Conservation (phyloP, 2,329 filamentous ascomycete genomes). For the Diaporthe eres region DNA sequence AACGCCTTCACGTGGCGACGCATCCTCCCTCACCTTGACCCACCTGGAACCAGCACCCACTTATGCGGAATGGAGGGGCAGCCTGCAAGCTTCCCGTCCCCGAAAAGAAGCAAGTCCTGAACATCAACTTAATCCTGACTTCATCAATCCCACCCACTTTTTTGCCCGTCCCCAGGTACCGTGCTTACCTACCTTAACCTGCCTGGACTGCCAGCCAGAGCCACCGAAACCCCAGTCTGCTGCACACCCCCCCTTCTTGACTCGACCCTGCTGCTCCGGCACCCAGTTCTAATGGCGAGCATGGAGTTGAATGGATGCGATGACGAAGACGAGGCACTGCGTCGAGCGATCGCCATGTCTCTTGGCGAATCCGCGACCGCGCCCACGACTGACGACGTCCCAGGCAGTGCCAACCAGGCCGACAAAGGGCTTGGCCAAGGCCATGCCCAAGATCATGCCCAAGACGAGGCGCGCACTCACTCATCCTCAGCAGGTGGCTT, state of each 20-base stretch:
- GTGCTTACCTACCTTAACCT: background rate
- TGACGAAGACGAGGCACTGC: slow-evolving; percentile 72
- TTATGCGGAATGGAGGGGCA: slow-evolving; percentile 25
- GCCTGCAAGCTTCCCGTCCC: slow-evolving; percentile 29
- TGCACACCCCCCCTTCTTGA: slow-evolving; percentile 3
- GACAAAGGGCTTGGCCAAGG: slow-evolving; percentile 23
- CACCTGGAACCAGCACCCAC: slow-evolving; percentile 2
- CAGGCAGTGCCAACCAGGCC: slow-evolving; percentile 24
- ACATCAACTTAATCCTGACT: slow-evolving; percentile 33
- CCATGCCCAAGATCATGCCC: slow-evolving; percentile 35
- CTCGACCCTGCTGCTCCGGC: background rate
- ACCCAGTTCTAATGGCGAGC: slow-evolving; percentile 44
- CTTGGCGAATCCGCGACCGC: slow-evolving; percentile 53
- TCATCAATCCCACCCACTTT: slow-evolving; percentile 26
- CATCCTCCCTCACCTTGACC: slow-evolving; percentile 12
- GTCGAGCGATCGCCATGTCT: slow-evolving; percentile 72
- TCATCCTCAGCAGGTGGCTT: slow-evolving; percentile 29
- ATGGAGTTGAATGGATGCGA: slow-evolving; percentile 51
- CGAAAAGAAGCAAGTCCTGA: slow-evolving; percentile 3
- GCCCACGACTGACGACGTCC: slow-evolving; percentile 16
- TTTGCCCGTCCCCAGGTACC: background rate
- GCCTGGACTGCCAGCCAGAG: background rate
- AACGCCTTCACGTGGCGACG: slow-evolving; percentile 25
- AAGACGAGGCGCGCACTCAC: slow-evolving; percentile 45
- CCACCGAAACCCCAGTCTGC: background rate